A percentile compares a stretch with the other conserved stretches of the same genome.
Evolutionary conservation across 768 basidiomycete species (phyloP).

Genomic region (Kwoniella mangroviensis): DNA sequence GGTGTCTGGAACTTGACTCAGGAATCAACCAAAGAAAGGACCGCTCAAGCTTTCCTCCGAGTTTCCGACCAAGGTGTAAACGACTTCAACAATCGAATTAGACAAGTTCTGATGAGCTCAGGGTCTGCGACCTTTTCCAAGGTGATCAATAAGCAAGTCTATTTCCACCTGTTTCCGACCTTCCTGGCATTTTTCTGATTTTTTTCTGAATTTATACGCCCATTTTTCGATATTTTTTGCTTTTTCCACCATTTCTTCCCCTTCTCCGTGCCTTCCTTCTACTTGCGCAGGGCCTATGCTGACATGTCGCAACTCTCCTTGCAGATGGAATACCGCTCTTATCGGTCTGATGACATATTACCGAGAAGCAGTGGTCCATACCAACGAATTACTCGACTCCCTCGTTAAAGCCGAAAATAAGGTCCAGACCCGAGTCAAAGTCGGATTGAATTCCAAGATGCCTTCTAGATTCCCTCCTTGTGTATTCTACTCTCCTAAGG

Average conservation of each 20-base stretch:
- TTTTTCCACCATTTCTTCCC: not conserved
- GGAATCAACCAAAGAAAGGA: conserved; percentile 95
- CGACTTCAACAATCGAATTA: conserved; percentile 95
- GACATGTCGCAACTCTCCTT: not conserved
- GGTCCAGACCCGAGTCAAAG: conserved; percentile 99
- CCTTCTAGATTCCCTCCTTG: conserved; percentile 94
- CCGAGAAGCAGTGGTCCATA: conserved; percentile 95
- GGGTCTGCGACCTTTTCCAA: conserved; percentile 99
- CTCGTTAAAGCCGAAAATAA: conserved; percentile 99
- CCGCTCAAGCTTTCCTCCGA: conserved; percentile 95
- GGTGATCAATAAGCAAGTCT: conserved; percentile 68
- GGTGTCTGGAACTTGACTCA: conserved; percentile 97
- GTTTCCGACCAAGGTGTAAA: conserved; percentile 98
- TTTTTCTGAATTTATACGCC: not conserved
- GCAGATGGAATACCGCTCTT: conserved; percentile 34
- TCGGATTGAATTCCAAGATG: conserved; percentile 99
- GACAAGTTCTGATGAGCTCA: conserved; percentile 93
- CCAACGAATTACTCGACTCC: conserved; percentile 91
- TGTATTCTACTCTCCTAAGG: conserved; percentile 94
- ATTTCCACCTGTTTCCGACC: not conserved
- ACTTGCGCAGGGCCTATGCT: not conserved
- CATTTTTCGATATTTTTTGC: not conserved
- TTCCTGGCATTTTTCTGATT: not conserved
- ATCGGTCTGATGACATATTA: conserved; percentile 87
- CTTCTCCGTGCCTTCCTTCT: not conserved